A percentile compares a stretch with the other conserved stretches of the same genome.
Evolutionary conservation across 208 protist genomes (phyloP).

Genomic region (Trypanosoma vivax): DNA sequence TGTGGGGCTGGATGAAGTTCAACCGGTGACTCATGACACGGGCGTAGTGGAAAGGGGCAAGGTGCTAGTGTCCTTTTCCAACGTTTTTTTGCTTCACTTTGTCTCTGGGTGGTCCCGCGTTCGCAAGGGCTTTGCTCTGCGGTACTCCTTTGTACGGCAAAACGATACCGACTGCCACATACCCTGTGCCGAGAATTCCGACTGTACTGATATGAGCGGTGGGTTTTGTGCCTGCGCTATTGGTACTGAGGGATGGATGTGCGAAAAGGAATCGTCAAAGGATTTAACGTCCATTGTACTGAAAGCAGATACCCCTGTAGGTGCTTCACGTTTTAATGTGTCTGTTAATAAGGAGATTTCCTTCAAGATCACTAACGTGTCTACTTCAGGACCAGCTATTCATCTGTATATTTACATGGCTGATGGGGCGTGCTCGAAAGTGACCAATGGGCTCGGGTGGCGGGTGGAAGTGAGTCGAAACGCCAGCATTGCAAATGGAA

Average conservation of each 20-base stretch:
- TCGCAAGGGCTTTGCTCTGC: conserved; percentile 41
- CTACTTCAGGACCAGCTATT: background rate
- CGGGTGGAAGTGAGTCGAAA: background rate
- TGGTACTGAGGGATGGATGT: conserved; percentile 6
- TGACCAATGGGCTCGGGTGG: background rate
- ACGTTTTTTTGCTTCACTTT: conserved; percentile 40
- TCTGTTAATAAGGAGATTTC: conserved; percentile 5
- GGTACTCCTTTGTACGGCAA: conserved; percentile 37
- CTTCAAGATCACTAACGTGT: background rate
- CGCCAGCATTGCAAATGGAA: background rate
- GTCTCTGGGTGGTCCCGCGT: conserved; percentile 40
- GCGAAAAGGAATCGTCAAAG: background rate
- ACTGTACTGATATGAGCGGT: conserved; percentile 1
- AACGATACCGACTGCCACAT: background rate
- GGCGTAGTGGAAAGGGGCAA: background rate
- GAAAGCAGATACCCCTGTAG: background rate
- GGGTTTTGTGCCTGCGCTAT: conserved; percentile 14
- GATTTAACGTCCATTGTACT: background rate
- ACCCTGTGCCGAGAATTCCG: conserved; percentile 4
- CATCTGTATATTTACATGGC: conserved; percentile 6
- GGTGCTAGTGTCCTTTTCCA: conserved; percentile 20
- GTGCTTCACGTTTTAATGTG: background rate
- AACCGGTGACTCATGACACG: conserved; percentile 14
- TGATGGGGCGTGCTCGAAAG: background rate
- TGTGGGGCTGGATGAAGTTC: conserved; percentile 1